Evolutionary conservation across 2,329 filamentous ascomycete genomes (phyloP).

Genomic region (Lasiodiplodia theobromae): DNA sequence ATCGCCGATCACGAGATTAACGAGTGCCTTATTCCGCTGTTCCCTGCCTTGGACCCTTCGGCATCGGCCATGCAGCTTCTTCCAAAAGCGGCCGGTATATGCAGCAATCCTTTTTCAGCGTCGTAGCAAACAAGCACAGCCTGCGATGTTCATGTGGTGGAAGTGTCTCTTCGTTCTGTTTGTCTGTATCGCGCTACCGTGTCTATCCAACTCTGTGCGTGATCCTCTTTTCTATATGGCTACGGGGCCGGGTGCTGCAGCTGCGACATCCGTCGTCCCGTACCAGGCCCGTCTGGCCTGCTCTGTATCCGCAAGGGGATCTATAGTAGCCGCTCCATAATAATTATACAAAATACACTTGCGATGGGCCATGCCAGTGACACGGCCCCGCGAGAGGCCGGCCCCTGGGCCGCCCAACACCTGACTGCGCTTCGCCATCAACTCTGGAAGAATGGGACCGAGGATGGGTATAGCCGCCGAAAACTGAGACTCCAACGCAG

Average conservation of each 20-base stretch:
- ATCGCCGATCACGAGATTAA: constrained; percentile 26
- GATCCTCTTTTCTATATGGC: constrained; percentile 11
- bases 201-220: background rate
- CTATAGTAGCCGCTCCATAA: constrained; percentile 15
- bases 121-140: constrained; percentile 4
- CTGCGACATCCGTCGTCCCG: background rate
- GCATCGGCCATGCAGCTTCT: constrained; percentile 15
- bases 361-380: background rate
- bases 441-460: constrained; percentile 6
- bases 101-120: constrained; percentile 15
- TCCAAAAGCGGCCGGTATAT: constrained; percentile 3
- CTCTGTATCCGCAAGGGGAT: constrained; percentile 17
- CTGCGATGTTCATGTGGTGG: constrained; percentile 18
- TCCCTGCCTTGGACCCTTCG: constrained; percentile 12
- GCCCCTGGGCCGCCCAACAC: background rate
- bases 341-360: constrained; percentile 27
- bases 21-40: constrained; percentile 2
- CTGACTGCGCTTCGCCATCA: constrained; percentile 29
- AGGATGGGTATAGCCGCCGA: constrained; percentile 31
- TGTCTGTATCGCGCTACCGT: constrained; percentile 19
- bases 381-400: background rate
- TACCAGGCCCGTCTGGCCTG: background rate
- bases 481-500: constrained; percentile 14
- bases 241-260: background rate
- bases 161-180: constrained; percentile 8